Evolutionary conservation across 192 early-diverging fungal genomes (phyloP), one percentile per base, ranked within the genome.

Genomic region (Backusella tarrabulga): DNA sequence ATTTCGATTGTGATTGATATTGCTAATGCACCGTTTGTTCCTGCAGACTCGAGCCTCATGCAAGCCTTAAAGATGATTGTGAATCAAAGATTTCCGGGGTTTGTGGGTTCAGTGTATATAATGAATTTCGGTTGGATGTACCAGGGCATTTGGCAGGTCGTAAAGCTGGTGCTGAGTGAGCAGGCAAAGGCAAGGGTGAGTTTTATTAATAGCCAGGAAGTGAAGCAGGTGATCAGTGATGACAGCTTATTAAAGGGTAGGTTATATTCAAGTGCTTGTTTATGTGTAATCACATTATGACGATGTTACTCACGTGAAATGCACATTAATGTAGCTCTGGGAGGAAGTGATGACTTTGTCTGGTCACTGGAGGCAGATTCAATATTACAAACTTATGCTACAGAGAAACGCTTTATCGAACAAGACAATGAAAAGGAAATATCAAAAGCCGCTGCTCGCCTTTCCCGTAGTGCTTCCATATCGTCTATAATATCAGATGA

Each of bases 121-220:
- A 52, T 86, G 19, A 86, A 86, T 35, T 86, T 85, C 68, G 85
- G 85, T 1, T 84, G 83, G 83, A 86, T 84, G 83, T 86, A 84
- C 35, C 81, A 82, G 44, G 80, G 83, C 2, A 67, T 86, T 21
- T 86, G 85, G 85, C 83, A 83, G 70, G 76, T 86, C 72, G 46
- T 77, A 9, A 86, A 86, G 60, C 34, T 79, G 42, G 63, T 86
- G 4, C 56, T 86, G 29, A 75, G 72, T 3, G 74, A 82, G 26
- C 76, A 86, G 26, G 81, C 85, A 35, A 77, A 80, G 36, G 74
- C 68, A 17, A 74, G 74, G 12, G 77, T 86, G 0, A 74, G 73
- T 15, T 86, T 86, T 68, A 81, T 77, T 14, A 80, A 56, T 17
- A 17, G 17, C 34, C 60, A 78, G 40, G 78, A 86, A 44, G 19